These are phyloP conservation scores for Eurotiales sp. DNA, from an alignment of 2,329 filamentous ascomycete genomes.

Conservation along the genomic window DNA sequence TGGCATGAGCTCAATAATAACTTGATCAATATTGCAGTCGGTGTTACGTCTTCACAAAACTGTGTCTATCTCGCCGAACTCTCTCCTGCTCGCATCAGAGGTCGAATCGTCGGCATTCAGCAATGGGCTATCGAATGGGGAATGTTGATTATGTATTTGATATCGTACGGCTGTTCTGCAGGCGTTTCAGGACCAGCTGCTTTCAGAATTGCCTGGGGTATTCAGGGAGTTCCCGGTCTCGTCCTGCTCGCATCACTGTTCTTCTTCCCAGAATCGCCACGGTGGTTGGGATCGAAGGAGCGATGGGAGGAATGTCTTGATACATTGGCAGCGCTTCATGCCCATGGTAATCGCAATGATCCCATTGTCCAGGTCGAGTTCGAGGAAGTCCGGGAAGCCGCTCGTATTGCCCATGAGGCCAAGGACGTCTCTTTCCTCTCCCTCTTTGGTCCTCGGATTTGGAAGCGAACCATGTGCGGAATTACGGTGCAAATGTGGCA, in stretches of 20 bases:
- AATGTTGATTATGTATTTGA: slow-evolving; percentile 44
- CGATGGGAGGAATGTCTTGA: slow-evolving; percentile 52
- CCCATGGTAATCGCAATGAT: slow-evolving; percentile 50
- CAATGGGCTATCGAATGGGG: slow-evolving; percentile 45
- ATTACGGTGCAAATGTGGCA: slow-evolving; percentile 56
- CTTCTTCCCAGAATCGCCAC: slow-evolving; percentile 59
- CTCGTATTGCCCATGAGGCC: slow-evolving; percentile 44
- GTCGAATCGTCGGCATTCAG: slow-evolving; percentile 42
- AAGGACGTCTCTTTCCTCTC: slow-evolving; percentile 42
- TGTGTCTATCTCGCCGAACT: slow-evolving; percentile 45
- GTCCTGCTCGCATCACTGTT: slow-evolving; percentile 53
- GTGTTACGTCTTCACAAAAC: slow-evolving; percentile 43
- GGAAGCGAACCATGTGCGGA: slow-evolving; percentile 52
- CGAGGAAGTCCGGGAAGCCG: slow-evolving; percentile 39
- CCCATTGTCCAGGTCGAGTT: slow-evolving; percentile 55
- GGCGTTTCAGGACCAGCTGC: slow-evolving; percentile 38
- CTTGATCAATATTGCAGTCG: too few species aligned
- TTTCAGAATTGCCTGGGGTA: slow-evolving; percentile 60
- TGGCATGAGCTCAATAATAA: too few species aligned
- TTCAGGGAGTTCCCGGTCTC: slow-evolving; percentile 59
- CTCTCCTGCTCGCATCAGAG: slow-evolving; percentile 39
- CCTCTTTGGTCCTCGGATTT: slow-evolving; percentile 47
- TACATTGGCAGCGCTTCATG: slow-evolving; percentile 57
- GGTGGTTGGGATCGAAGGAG: slow-evolving; percentile 59
- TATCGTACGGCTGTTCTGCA: slow-evolving; percentile 37